Conservation (phyloP, 306 rosid genomes). For the Rubus parviflorus region DNA sequence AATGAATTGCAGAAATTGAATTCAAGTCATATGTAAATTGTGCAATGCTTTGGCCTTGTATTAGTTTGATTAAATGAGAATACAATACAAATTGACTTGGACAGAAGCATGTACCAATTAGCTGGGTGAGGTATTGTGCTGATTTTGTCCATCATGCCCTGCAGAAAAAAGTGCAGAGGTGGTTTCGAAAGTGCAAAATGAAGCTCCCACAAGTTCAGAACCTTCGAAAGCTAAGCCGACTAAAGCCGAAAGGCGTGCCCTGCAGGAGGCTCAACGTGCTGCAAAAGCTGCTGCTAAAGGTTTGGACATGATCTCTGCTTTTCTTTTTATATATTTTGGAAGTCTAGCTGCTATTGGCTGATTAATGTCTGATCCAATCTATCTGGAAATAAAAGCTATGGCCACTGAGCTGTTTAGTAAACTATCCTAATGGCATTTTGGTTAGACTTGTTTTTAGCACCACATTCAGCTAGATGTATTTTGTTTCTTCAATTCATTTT, state of each 20-base stretch:
- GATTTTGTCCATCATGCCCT: not conserved
- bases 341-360: not conserved
- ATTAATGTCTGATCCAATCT: not conserved
- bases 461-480: not conserved
- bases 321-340: not conserved
- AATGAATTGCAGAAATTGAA: not conserved
- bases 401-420: not conserved
- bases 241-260: conserved; percentile 81
- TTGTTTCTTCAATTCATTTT: not conserved
- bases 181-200: conserved; percentile 31
- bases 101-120: not conserved
- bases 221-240: conserved; percentile 57
- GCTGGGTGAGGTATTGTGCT: not conserved
- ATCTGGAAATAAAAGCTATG: not conserved
- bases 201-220: conserved; percentile 37
- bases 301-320: conserved; percentile 19
- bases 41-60: not conserved
- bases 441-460: not conserved
- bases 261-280: conserved; percentile 91
- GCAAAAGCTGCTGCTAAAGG: conserved; percentile 76
- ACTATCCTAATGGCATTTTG: not conserved
- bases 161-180: conserved; percentile 58
- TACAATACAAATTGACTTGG: not conserved
- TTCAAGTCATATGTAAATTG: not conserved
- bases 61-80: not conserved